phyloP scores from a whole-genome alignment of 1,284 basidiomycete species.

The Cutaneotrichosporon mucoides region DNA sequence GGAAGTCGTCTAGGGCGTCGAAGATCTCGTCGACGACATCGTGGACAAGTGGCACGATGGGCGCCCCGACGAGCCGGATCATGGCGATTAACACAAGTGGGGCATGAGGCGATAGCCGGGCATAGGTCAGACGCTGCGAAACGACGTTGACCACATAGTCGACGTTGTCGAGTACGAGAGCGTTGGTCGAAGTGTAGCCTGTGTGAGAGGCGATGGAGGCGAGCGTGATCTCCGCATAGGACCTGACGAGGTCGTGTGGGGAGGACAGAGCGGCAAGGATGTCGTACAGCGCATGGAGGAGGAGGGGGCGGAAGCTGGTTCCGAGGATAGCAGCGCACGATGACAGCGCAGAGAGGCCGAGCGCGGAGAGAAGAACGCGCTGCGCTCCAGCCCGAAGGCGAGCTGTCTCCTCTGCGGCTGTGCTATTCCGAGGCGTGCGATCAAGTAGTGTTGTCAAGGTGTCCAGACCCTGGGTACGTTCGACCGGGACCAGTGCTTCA shows the following conservation, averaged over 20 bases:
- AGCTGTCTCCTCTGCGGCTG: conserved; percentile 30
- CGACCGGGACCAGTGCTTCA: conserved; percentile 49
- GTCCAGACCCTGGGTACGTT: conserved; percentile 59
- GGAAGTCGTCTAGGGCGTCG: conserved; percentile 85
- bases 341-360: conserved; percentile 68
- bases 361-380: conserved; percentile 51
- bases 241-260: conserved; percentile 60
- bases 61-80: conserved; percentile 74
- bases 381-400: conserved; percentile 52
- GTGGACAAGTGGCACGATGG: conserved; percentile 77
- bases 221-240: conserved; percentile 67
- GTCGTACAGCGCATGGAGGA: conserved; percentile 76
- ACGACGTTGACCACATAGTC: conserved; percentile 89
- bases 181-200: conserved; percentile 76
- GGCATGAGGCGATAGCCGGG: conserved; percentile 62
- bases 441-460: conserved; percentile 46
- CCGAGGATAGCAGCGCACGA: conserved; percentile 61
- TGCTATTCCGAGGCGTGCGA: conserved; percentile 26
- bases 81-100: conserved; percentile 69
- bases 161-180: conserved; percentile 83
- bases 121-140: conserved; percentile 68
- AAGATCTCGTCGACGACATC: conserved; percentile 94
- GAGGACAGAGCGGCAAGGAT: conserved; percentile 77
- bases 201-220: conserved; percentile 63
- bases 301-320: conserved; percentile 57